Evolutionary conservation across 805 yeast species (phyloP).

Genomic region (Zygosaccharomyces gambellarensis): DNA sequence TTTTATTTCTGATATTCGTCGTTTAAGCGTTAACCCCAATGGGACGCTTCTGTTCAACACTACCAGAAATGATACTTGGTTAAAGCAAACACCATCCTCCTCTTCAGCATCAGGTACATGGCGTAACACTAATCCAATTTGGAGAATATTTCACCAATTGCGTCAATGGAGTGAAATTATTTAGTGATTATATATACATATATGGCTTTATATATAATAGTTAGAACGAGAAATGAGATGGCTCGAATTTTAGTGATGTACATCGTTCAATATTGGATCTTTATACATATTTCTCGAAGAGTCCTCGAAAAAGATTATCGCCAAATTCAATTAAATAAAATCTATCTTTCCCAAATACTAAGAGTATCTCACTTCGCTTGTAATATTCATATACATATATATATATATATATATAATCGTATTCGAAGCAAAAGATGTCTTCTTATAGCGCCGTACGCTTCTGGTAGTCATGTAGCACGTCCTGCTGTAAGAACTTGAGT

Average conservation of each 20-base stretch:
- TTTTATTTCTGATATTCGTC: slow-evolving; percentile 9
- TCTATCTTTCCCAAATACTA: neutral
- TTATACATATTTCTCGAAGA: too few species aligned
- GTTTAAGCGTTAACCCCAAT: slow-evolving; percentile 2
- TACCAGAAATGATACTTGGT: slow-evolving; percentile 2
- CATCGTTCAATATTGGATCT: too few species aligned
- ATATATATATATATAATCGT: too few species aligned
- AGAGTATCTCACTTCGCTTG: neutral
- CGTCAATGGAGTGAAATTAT: neutral
- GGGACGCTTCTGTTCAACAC: slow-evolving; percentile 8
- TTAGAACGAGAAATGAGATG: too few species aligned
- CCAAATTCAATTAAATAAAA: neutral
- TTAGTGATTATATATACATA: neutral
- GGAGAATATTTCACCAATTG: neutral
- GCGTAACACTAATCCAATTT: slow-evolving; percentile 1
- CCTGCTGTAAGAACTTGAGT: neutral
- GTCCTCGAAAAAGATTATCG: neutral
- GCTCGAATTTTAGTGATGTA: too few species aligned
- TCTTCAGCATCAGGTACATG: slow-evolving; percentile 1
- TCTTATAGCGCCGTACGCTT: slow-evolving; percentile 1
- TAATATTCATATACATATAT: neutral
- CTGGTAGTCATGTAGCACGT: slow-evolving; percentile 4
- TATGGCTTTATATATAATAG: neutral
- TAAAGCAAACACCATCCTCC: neutral
- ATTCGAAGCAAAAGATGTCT: neutral